Conservation (phyloP, 1,139 yeast species). For the Suhomyces terraborum region DNA sequence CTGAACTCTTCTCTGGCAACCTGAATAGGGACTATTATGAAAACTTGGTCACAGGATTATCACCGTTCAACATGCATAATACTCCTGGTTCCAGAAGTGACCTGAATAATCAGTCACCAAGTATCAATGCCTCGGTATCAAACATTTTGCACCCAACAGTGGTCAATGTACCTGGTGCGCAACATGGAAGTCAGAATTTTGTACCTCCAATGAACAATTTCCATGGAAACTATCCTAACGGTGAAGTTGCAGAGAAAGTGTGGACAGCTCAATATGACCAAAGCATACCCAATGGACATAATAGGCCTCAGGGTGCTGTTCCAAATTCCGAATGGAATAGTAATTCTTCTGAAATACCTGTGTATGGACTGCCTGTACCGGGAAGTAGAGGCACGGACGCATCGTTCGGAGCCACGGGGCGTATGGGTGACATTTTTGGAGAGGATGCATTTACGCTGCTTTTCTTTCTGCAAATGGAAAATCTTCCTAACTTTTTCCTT, state of each 20-base stretch:
- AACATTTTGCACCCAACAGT: slow-evolving; percentile 25
- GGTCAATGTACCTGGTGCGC: background rate
- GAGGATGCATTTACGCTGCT: slow-evolving; percentile 24
- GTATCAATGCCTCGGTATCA: slow-evolving; percentile 26
- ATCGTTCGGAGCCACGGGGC: background rate
- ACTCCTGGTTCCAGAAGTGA: slow-evolving; percentile 5
- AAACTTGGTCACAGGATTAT: slow-evolving; percentile 9
- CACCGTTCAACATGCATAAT: slow-evolving; percentile 4
- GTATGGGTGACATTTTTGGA: slow-evolving; percentile 1
- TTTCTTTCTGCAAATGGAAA: slow-evolving; percentile 23
- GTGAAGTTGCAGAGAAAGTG: background rate
- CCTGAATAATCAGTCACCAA: slow-evolving; percentile 8
- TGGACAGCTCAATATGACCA: background rate
- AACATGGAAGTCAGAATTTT: no score
- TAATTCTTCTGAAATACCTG: background rate
- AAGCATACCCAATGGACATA: background rate
- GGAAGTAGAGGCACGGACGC: background rate
- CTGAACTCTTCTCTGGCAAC: slow-evolving; percentile 25
- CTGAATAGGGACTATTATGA: background rate
- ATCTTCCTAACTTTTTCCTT: slow-evolving; percentile 42
- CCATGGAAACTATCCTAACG: background rate
- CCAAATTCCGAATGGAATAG: background rate
- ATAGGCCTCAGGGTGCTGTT: background rate
- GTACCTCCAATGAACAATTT: background rate
- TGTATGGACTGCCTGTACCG: background rate